Conservation (phyloP, 495 filamentous ascomycete genomes). For the Penicillium lagena region DNA sequence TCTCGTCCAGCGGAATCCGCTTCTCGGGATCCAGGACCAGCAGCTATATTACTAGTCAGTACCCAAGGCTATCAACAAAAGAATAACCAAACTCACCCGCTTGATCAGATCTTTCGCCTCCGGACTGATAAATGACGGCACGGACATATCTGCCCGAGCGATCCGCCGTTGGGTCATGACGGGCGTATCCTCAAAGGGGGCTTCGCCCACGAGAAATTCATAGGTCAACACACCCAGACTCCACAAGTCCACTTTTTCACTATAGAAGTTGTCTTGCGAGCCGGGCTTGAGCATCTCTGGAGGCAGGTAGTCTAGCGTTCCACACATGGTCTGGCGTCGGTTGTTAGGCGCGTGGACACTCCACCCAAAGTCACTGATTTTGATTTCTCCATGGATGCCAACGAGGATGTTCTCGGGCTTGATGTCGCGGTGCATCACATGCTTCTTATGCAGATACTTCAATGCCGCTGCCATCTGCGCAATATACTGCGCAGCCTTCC, state of each 20-base stretch:
- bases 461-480: slow-evolving; percentile 97
- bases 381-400: slow-evolving; percentile 96
- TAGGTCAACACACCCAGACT: slow-evolving; percentile 92
- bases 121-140: slow-evolving; percentile 82
- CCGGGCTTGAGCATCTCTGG: slow-evolving; percentile 93
- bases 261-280: slow-evolving; percentile 76
- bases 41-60: slow-evolving; percentile 47
- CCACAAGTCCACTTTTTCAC: slow-evolving; percentile 95
- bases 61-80: neutral
- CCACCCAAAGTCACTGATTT: slow-evolving; percentile 98
- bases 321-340: slow-evolving; percentile 89
- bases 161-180: slow-evolving; percentile 94
- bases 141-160: slow-evolving; percentile 81
- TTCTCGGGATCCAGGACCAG: slow-evolving; percentile 93
- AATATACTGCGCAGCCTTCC: slow-evolving; percentile 93
- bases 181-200: slow-evolving; percentile 92
- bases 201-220: slow-evolving; percentile 92
- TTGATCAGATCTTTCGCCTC: slow-evolving; percentile 93
- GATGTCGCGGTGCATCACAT: slow-evolving; percentile 98
- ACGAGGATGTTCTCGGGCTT: slow-evolving; percentile 99
- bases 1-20: slow-evolving; percentile 81
- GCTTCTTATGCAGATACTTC: slow-evolving; percentile 90
- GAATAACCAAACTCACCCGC: slow-evolving; percentile 49
- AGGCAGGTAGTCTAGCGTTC: slow-evolving; percentile 93
- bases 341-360: slow-evolving; percentile 97